A percentile compares a stretch with the other conserved stretches of the same genome.
Conservation (phyloP, 2,329 filamentous ascomycete species). For the Xylariaceae sp. region DNA sequence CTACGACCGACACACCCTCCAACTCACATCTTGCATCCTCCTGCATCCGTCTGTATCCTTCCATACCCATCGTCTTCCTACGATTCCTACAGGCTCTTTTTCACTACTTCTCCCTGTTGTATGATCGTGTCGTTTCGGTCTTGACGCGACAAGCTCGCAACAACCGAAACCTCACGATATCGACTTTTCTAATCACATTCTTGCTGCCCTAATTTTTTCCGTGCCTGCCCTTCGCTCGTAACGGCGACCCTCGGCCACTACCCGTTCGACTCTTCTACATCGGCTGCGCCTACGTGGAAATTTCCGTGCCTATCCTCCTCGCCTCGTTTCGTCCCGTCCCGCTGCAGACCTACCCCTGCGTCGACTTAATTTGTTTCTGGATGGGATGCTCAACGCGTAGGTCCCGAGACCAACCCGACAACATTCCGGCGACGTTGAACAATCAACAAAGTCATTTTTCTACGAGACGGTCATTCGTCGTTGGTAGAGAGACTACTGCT, state of each 20-base stretch:
- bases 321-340: conserved; percentile 6
- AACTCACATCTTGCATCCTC: neutral
- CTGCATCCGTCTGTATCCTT: conserved; percentile 1
- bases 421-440: conserved; percentile 9
- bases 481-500: conserved; percentile 12
- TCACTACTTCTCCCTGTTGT: neutral
- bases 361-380: conserved; percentile 6
- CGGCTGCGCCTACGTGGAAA: conserved; percentile 5
- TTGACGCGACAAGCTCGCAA: conserved; percentile 4
- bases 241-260: neutral
- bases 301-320: neutral
- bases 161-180: conserved; percentile 9
- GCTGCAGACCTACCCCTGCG: neutral
- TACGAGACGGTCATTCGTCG: conserved; percentile 1
- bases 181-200: neutral
- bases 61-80: neutral
- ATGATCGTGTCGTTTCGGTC: neutral
- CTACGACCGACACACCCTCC: too few relatives aligned
- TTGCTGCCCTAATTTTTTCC: neutral
- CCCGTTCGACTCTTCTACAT: neutral
- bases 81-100: neutral
- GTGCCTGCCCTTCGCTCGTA: neutral
- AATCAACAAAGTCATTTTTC: conserved; percentile 1
- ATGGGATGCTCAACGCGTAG: conserved; percentile 5
- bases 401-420: conserved; percentile 9